Conservation (phyloP, 352 stramenopile genomes). For the Phytophthora idaei region DNA sequence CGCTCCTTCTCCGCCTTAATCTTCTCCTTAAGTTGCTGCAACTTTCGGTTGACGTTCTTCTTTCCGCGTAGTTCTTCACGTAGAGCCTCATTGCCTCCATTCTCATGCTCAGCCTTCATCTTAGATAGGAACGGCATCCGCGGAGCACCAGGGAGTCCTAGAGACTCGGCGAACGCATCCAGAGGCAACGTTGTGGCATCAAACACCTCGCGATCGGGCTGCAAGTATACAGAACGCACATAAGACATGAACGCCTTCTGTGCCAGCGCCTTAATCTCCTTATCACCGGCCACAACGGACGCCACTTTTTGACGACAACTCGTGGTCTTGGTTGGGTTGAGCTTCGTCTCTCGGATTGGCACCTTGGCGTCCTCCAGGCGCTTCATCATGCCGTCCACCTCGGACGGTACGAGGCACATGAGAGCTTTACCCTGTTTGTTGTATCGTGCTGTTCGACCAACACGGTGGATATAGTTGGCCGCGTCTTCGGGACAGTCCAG, state of each 20-base stretch:
- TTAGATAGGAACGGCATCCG: constrained; percentile 94
- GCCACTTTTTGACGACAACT: constrained; percentile 93
- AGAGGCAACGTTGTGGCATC: constrained; percentile 90
- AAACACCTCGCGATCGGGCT: constrained; percentile 96
- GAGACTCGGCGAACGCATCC: constrained; percentile 92
- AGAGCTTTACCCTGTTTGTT: constrained; percentile 94
- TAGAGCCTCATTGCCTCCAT: constrained; percentile 73
- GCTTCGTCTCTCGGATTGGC: constrained; percentile 95
- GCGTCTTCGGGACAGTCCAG: constrained; percentile 98
- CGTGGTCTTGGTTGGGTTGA: constrained; percentile 97
- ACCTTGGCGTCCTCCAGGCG: constrained; percentile 93
- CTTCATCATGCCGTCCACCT: constrained; percentile 89
- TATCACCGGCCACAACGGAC: constrained; percentile 92
- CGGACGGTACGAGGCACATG: constrained; percentile 91
- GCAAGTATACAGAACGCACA: constrained; percentile 95
- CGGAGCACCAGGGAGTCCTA: constrained; percentile 94
- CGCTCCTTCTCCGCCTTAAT: constrained; percentile 96
- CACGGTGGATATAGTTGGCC: constrained; percentile 98
- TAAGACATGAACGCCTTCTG: constrained; percentile 99
- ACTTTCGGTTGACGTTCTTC: constrained; percentile 98
- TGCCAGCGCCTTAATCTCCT: constrained; percentile 94
- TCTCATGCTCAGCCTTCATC: constrained; percentile 56
- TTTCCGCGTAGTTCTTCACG: constrained; percentile 89
- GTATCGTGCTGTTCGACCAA: constrained; percentile 96
- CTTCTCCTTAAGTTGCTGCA: constrained; percentile 98